These are phyloP conservation scores for Talaromyces ruber DNA, from an alignment of 495 filamentous ascomycete genomes.

Conservation along the genomic window DNA sequence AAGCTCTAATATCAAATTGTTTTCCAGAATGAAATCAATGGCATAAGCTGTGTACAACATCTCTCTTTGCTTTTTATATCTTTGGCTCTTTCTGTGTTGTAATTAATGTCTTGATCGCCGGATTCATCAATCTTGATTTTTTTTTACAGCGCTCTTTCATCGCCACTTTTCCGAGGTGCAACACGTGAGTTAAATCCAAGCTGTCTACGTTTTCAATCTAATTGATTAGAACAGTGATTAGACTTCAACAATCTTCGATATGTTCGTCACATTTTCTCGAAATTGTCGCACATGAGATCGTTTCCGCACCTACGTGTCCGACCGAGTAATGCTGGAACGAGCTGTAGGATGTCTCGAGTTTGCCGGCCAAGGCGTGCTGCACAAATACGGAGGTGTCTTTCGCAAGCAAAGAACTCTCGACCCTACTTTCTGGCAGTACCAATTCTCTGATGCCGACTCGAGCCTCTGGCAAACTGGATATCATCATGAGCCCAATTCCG, in stretches of 20 bases:
- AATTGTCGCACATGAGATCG: not conserved
- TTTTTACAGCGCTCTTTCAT: not conserved
- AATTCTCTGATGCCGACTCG: constrained; percentile 47
- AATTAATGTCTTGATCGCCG: not conserved
- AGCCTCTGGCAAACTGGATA: constrained; percentile 25
- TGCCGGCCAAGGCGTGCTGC: constrained; percentile 62
- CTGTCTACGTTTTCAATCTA: not conserved
- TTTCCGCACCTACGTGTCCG: constrained; percentile 30
- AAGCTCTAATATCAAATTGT: not conserved
- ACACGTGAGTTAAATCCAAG: not conserved
- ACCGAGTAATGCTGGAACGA: constrained; percentile 74
- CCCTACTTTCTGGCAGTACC: constrained; percentile 60
- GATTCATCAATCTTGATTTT: not conserved
- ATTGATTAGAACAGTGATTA: not conserved
- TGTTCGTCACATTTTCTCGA: not conserved
- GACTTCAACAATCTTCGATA: not conserved
- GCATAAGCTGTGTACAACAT: not conserved
- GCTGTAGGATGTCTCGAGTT: constrained; percentile 68
- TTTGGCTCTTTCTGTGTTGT: not conserved
- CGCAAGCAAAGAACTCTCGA: constrained; percentile 53
- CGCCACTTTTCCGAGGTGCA: not conserved
- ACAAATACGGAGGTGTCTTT: constrained; percentile 42
- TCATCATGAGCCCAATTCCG: not conserved
- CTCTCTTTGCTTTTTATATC: not conserved
- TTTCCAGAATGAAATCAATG: not conserved